These are phyloP conservation scores for Candida stauntonica DNA, from an alignment of 805 yeast species.

Conservation along the genomic window DNA sequence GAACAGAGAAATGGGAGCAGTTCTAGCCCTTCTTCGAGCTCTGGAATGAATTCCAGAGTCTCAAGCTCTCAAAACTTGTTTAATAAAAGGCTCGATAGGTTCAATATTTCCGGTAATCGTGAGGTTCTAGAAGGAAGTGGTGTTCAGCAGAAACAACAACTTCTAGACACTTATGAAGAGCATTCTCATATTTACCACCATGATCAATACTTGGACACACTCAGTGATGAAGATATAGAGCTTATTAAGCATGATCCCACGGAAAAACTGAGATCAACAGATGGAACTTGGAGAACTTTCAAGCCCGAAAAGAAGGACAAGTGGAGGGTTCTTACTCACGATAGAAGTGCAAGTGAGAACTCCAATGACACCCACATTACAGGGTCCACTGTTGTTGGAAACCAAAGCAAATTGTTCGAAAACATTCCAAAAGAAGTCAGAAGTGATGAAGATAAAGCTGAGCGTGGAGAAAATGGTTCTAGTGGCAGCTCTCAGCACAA, in stretches of 20 bases:
- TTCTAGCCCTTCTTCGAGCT: too few relatives aligned
- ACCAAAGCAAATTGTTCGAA: too few relatives aligned
- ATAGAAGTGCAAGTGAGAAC: not conserved
- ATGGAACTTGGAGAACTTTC: constrained; percentile 1
- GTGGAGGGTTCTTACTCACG: constrained; percentile 1
- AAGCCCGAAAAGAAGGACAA: not conserved
- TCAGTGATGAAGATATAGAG: constrained; percentile 18
- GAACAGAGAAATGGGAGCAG: too few relatives aligned
- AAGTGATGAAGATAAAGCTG: not conserved
- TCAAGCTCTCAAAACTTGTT: too few relatives aligned
- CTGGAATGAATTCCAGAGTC: too few relatives aligned
- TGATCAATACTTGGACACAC: constrained; percentile 9
- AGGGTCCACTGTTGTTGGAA: not conserved
- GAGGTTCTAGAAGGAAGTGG: too few relatives aligned
- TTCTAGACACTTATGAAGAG: too few relatives aligned
- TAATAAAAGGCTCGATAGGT: too few relatives aligned
- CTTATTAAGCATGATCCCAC: constrained; percentile 1
- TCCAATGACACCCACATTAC: not conserved
- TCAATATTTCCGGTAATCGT: too few relatives aligned
- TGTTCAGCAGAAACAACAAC: too few relatives aligned
- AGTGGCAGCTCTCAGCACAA: too few relatives aligned
- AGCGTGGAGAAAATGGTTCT: constrained; percentile 7
- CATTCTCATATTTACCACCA: constrained; percentile 10
- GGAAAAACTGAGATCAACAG: not conserved
- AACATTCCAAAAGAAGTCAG: not conserved